These are phyloP conservation scores for Parachlorella kessleri DNA, from an alignment of 139 green algal species.

Conservation along the genomic window DNA sequence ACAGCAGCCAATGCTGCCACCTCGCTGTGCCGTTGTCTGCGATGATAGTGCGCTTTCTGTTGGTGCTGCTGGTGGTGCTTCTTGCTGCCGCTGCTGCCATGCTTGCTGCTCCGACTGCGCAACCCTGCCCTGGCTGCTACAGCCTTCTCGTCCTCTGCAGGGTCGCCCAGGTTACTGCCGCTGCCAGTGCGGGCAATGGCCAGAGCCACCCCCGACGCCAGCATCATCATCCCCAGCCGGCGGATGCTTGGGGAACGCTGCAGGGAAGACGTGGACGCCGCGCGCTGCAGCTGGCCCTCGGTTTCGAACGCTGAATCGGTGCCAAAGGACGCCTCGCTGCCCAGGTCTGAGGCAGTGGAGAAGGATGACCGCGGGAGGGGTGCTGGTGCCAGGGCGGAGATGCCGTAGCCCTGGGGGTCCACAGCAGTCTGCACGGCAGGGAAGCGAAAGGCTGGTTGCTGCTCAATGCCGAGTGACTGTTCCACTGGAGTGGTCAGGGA, in stretches of 20 bases:
- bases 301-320: not conserved
- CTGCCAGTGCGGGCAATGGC: constrained; percentile 27
- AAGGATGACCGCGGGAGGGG: too few species aligned
- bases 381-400: too few species aligned
- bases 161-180: not conserved
- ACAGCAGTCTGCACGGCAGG: not conserved
- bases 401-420: not conserved
- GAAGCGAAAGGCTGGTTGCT: too few species aligned
- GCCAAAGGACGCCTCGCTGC: not conserved
- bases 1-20: not conserved
- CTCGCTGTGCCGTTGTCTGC: not conserved
- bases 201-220: constrained; percentile 39
- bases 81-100: not conserved
- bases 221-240: constrained; percentile 37
- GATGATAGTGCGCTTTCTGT: not conserved
- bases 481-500: too few species aligned
- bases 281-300: too few species aligned
- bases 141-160: not conserved
- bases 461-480: too few species aligned
- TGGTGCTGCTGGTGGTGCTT: not conserved
- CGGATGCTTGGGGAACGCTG: constrained; percentile 1
- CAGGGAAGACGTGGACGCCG: too few species aligned
- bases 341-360: not conserved
- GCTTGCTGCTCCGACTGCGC: not conserved
- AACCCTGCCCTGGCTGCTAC: not conserved